Conservation (phyloP, 2,329 filamentous ascomycete species). For the Biscogniauxia mediterranea region DNA sequence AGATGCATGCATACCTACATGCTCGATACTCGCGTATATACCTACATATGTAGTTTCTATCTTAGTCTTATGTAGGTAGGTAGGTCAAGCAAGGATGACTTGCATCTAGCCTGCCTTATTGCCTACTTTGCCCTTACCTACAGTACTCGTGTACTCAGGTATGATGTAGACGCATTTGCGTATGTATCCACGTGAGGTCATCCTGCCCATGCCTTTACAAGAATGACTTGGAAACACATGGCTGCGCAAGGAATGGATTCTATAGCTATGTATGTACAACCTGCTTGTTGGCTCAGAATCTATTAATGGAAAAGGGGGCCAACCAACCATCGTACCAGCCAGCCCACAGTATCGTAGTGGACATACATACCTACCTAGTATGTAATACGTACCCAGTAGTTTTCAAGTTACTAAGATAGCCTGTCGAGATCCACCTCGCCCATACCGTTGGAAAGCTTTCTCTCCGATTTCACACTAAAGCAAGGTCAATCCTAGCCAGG, state of each 20-base stretch:
- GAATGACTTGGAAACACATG: not conserved
- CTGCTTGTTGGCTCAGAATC: not conserved
- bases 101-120: too few relatives aligned
- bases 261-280: not conserved
- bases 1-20: not conserved
- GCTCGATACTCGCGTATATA: not conserved
- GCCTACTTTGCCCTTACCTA: too few relatives aligned
- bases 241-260: not conserved
- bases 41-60: too few relatives aligned
- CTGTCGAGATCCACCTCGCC: constrained; percentile 3
- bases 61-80: too few relatives aligned
- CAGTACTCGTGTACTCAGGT: too few relatives aligned
- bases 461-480: constrained; percentile 12
- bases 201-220: not conserved
- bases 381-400: too few relatives aligned
- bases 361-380: not conserved
- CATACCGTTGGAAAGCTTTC: constrained; percentile 22
- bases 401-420: not conserved
- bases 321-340: too few relatives aligned
- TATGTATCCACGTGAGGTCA: too few relatives aligned
- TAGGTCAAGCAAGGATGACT: too few relatives aligned
- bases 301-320: not conserved
- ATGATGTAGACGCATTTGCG: too few relatives aligned
- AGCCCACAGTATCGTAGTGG: not conserved
- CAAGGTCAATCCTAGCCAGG: constrained; percentile 18